Base-by-base conservation (phyloP, 805 yeast species). In the Candida ipomoeae region DNA sequence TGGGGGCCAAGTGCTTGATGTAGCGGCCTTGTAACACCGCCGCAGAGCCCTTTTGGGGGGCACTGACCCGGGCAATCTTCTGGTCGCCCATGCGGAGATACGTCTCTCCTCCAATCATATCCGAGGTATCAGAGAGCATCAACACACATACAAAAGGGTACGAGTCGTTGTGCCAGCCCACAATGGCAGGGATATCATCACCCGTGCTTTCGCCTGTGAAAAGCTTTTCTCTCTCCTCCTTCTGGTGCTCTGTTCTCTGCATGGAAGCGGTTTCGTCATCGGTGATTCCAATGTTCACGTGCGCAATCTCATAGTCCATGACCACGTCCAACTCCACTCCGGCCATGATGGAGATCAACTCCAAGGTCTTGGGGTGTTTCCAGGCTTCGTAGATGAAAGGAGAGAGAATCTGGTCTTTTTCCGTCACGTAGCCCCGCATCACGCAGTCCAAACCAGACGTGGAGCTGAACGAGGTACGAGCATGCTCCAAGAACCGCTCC, bases 81-180 rank as follows among this genome's bases (percentile, higher is more conserved):
- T 37, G 17, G 54, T 67, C 62, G 3, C 80, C 80, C 62, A 70
- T 77, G 54, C 78, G 71, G 54, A 80, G 69, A 29, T 77, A 70
- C 2, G 85, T 80, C 60, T 81, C 85, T 44, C 85, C 85, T 29
- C 85, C 85, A 61, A 77, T 67, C 85, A 81, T 81, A 41, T 70
- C 64, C 2, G 75, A 55, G 7, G 86, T 82, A 59, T 81, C 85
- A 31, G 81, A 75, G 41, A 82, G 60, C 87, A 82, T 82, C 53
- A 81, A 69, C 14, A 82, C 86, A 64, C 85, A 82, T 17, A 81
- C 85, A 60, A 80, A 80, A 14, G 85, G 85, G 49, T 80, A 81
- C n/a, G 82, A 74, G 60, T 82, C 87, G 48, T 69, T 62, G 67
- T 82, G 86, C 87, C 87, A 82, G 31, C 80, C 79, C 34, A 81